phyloP scores from a whole-genome alignment of 108 stramenopile genomes.

The Pseudonitzschia multiseries region DNA sequence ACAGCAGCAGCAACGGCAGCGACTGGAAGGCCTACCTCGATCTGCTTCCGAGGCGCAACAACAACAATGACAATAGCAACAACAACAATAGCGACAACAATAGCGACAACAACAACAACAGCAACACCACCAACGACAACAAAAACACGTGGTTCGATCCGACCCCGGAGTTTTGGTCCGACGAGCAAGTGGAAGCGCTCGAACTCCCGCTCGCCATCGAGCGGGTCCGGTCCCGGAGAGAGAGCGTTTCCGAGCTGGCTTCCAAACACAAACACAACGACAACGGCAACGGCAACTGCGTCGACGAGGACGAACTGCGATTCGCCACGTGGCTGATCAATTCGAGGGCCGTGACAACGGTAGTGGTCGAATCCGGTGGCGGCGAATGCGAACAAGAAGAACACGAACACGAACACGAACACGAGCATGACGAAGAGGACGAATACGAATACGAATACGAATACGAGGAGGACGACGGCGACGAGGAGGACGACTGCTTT shows the following conservation, averaged over 20 bases:
- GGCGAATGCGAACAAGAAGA: background rate
- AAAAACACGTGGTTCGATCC: slow-evolving; percentile 14
- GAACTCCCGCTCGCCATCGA: slow-evolving; percentile 26
- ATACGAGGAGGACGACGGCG: background rate
- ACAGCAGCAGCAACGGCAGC: background rate
- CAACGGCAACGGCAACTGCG: background rate
- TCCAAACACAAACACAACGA: too few species aligned
- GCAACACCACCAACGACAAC: too few species aligned
- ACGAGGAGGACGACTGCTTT: background rate
- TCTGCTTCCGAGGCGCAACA: slow-evolving; percentile 13
- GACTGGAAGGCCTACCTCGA: slow-evolving; percentile 18
- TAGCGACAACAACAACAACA: too few species aligned
- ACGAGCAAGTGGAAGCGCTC: slow-evolving; percentile 21
- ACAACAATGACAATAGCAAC: background rate
- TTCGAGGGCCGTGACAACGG: slow-evolving; percentile 8
- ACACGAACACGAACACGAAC: background rate
- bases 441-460: background rate
- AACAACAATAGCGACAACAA: background rate
- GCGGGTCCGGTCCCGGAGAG: slow-evolving; percentile 2
- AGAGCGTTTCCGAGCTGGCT: background rate
- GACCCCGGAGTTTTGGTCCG: slow-evolving; percentile 45
- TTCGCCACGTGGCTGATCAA: slow-evolving; percentile 11
- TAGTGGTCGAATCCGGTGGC: too few species aligned
- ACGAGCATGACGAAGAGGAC: background rate
- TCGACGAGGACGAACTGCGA: background rate